These are phyloP conservation scores for Gaeumannomyces tritici DNA, from an alignment of 2,329 filamentous ascomycete species.

Conservation along the genomic window DNA sequence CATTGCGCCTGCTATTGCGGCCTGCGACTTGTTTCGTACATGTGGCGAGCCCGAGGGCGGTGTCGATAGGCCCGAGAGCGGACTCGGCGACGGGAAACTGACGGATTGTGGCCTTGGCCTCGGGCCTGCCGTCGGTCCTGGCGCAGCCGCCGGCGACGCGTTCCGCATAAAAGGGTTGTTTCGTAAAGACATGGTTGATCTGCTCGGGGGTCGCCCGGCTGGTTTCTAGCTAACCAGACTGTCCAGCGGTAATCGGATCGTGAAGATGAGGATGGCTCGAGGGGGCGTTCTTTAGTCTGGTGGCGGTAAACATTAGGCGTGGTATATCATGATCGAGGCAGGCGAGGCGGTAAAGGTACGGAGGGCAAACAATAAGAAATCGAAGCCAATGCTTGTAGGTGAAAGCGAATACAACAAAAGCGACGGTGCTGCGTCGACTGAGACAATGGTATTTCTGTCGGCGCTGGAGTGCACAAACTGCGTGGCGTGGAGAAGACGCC, in stretches of 20 bases:
- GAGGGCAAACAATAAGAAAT: background rate
- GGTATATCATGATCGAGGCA: background rate
- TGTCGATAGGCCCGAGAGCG: slow-evolving; percentile 25
- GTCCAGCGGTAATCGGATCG: background rate
- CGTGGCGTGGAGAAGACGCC: background rate
- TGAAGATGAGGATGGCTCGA: background rate
- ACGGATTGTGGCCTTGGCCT: slow-evolving; percentile 64
- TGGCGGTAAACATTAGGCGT: background rate
- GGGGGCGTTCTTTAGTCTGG: background rate
- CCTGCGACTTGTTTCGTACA: slow-evolving; percentile 47
- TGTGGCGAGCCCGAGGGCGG: slow-evolving; percentile 40
- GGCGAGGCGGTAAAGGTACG: background rate
- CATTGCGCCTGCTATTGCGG: slow-evolving; percentile 33
- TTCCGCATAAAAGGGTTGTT: slow-evolving; percentile 72
- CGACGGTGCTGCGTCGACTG: background rate
- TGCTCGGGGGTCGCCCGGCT: background rate
- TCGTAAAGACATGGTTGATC: slow-evolving; percentile 37
- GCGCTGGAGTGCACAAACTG: background rate
- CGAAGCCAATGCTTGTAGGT: background rate
- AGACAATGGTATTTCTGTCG: background rate
- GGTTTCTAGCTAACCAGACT: background rate
- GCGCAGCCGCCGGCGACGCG: slow-evolving; percentile 52
- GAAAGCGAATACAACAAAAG: background rate
- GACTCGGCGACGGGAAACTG: slow-evolving; percentile 42
- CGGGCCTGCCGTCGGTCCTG: slow-evolving; percentile 29